Evolutionary conservation across 495 filamentous ascomycete genomes (phyloP).

Genomic region (Trypethelium eluteriae): DNA sequence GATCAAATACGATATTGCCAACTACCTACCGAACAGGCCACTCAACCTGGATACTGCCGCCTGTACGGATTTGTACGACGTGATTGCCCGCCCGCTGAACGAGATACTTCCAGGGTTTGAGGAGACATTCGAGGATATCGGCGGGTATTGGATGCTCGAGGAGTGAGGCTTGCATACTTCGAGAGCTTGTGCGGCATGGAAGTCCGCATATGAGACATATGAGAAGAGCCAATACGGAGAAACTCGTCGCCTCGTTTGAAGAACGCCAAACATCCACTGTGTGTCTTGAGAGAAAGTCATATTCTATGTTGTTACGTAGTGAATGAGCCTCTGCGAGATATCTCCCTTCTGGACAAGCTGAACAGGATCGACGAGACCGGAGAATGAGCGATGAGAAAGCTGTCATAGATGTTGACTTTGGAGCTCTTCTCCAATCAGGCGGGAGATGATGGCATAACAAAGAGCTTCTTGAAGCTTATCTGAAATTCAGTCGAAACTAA

Average conservation of each 20-base stretch:
- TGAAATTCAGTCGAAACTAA: too few species aligned
- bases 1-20: slow-evolving; percentile 14
- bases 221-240: too few species aligned
- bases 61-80: slow-evolving; percentile 17
- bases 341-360: too few species aligned
- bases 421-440: too few species aligned
- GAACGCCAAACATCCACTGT: not conserved
- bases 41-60: slow-evolving; percentile 1
- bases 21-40: slow-evolving; percentile 17
- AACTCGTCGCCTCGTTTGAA: too few species aligned
- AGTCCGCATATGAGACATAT: not conserved
- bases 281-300: not conserved
- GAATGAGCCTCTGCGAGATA: too few species aligned
- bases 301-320: not conserved
- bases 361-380: too few species aligned
- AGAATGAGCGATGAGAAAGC: too few species aligned
- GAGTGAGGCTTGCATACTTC: slow-evolving; percentile 3
- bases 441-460: too few species aligned
- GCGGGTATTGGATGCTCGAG: slow-evolving; percentile 22
- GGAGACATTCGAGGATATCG: slow-evolving; percentile 17
- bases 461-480: too few species aligned
- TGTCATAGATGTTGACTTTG: too few species aligned
- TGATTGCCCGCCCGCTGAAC: slow-evolving; percentile 12
- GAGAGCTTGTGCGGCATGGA: too few species aligned
- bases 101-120: slow-evolving; percentile 21